Evolutionary conservation across 306 rosid genomes (phyloP), one percentile per base, ranked within the genome.

Genomic region (Sesbania bispinosa): DNA sequence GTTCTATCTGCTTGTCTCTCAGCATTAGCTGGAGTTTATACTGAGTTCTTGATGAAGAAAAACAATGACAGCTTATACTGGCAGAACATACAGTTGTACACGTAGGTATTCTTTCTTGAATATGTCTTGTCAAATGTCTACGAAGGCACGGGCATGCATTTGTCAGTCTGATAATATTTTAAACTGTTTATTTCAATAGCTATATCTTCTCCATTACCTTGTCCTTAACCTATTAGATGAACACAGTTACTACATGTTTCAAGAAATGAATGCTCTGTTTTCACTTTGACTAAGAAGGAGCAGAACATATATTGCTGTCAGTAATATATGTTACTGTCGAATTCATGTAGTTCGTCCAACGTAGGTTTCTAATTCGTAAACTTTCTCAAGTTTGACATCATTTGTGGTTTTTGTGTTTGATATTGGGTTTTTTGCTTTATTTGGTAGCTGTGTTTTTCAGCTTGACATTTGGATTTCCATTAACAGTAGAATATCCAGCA

Each of bases 1-100:
- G 76, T 85, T 67, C 83, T 91, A 38, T 90, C 99, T 21, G 99
- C 97, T 47, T 94, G 97, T 86, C 93, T 94, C 74, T 94, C 97
- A 38, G 99, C 99, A 61, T 91, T 85, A 72, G 97, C 93, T 61
- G 97, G 99, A 75, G 80, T 94, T 79, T 94, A 94, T 84, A 94
- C 96, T 0, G 99, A 94, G 81, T 94, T 85, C 79, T 78, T 89
- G 80, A 91, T 94, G 99, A 94, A 91, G 99, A 94, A 89, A 84
- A 91, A 89, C 84, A 94, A 76, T 64, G 99, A 94, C 83, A 89
- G 81, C 89, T 86, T 94, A 65, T 94, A 91, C 84, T 91, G 99
- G 96, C 97, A 91, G 92, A 94, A 91, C 81, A 85, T 94, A 50
- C 96, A 87, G 85, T 85, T 94, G 81, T 94, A 94, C 80, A 91